A percentile compares a stretch with the other conserved stretches of the same genome.
phyloP scores from a whole-genome alignment of 1,284 basidiomycete genomes.

The Mycosarcoma mackinlayi region DNA sequence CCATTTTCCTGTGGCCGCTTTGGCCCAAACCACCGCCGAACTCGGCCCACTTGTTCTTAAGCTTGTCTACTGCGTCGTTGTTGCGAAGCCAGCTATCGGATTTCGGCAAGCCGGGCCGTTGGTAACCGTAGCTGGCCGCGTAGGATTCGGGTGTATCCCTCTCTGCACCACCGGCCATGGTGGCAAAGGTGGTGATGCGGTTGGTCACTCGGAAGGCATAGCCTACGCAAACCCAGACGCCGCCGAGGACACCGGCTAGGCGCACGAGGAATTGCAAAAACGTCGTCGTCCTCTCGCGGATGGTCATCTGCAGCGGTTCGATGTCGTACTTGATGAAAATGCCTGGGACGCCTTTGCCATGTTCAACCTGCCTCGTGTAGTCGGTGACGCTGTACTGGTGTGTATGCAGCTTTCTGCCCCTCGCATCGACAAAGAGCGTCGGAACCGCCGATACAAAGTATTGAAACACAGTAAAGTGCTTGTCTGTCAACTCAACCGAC shows the following conservation, averaged over 20 bases:
- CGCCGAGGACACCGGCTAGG: conserved; percentile 71
- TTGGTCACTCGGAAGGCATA: conserved; percentile 57
- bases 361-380: conserved; percentile 81
- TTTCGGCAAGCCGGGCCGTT: conserved; percentile 12
- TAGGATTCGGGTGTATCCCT: conserved; percentile 34
- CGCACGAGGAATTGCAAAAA: conserved; percentile 85
- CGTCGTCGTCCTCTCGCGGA: conserved; percentile 85
- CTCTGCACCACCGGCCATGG: conserved; percentile 16
- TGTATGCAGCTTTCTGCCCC: conserved; percentile 75
- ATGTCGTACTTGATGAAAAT: conserved; percentile 78
- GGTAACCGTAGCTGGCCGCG: conserved; percentile 38
- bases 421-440: conserved; percentile 84
- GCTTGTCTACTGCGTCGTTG: conserved; percentile 32
- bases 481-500: conserved; percentile 78
- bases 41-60: conserved; percentile 43
- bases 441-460: conserved; percentile 96
- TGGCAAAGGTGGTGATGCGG: conserved; percentile 37
- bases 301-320: conserved; percentile 85
- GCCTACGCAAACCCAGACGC: conserved; percentile 67
- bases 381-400: conserved; percentile 96
- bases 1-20: conserved; percentile 37
- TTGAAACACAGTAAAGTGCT: conserved; percentile 77
- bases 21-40: conserved; percentile 21
- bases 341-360: conserved; percentile 80
- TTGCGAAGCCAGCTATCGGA: conserved; percentile 16